Base-by-base conservation (phyloP, 768 basidiomycete genomes). In the Serendipita indica region DNA sequence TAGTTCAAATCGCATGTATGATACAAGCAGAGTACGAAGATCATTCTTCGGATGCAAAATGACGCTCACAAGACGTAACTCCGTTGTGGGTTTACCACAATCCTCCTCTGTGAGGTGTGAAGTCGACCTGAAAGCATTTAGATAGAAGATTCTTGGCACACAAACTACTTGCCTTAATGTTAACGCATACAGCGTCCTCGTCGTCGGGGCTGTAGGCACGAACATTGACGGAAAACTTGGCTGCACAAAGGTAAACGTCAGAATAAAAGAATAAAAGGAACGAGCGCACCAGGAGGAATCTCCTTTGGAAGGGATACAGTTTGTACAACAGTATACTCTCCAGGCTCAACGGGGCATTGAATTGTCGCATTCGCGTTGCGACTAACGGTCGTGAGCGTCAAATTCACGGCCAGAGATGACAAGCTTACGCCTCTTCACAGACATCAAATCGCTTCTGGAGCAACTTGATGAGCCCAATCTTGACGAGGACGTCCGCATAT, bases 391-490 rank as follows among this genome's bases (percentile, higher is more conserved):
- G 2, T 49, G 46, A 33, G 59, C 14, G 62, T 35, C 28, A 27
- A 57, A 35, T 6, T 37, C 35, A 59, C 61, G 60, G 28, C 33
- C 45, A 33, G 35, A 33, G 58, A 52, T 22, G 27, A 32, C 60
- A 57, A 18, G 80, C 92, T 66, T 74, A 96, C 89, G 92, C 91
- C 71, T 97, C 93, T 61, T 93, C 77, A 68, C 94, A 98, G 32
- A 97, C 71, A 63, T 97, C 89, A 64, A 97, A 94, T 16, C 63
- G 67, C 73, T 89, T 96, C 43, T 74, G 70, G 32, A 98, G 72
- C n/a, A 98, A 68, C 73, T 89, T 96, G 67, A 99, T 79, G 28
- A 89, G 72, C 25, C 96, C 96, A n/a, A 98, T 75, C 70, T 97
- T 98, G 59, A 99, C 94, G 1, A 72, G 71, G 3, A 99, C 91